phyloP scores from a whole-genome alignment of 495 filamentous ascomycete genomes.

The Aspergillus homomorphus region DNA sequence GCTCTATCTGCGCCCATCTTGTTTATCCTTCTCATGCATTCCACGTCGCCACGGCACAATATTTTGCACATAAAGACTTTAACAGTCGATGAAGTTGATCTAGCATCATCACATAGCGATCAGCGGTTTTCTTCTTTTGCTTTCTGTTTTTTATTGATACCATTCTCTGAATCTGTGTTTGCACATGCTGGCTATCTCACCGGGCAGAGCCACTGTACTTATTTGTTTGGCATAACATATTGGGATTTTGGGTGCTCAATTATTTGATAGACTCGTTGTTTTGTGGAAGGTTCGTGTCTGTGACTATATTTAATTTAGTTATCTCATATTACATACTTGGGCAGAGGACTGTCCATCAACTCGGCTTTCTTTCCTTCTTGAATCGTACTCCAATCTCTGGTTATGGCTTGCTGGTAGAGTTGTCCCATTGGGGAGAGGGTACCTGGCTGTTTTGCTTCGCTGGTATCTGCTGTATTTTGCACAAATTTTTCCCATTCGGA shows the following conservation, averaged over 20 bases:
- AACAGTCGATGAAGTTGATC: slow-evolving; percentile 6
- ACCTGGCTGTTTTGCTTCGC: no score
- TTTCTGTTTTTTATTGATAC: slow-evolving; percentile 4
- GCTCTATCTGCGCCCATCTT: background rate
- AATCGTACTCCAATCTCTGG: no score
- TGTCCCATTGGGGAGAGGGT: no score
- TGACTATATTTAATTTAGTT: no score
- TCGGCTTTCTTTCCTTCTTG: no score
- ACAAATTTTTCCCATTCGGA: no score
- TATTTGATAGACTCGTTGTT: no score
- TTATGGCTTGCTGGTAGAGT: no score
- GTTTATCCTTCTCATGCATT: background rate
- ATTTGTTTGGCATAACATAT: background rate
- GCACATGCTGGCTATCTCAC: background rate
- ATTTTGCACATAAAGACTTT: slow-evolving; percentile 2
- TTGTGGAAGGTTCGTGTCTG: no score
- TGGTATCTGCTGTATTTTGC: no score
- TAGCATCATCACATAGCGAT: slow-evolving; percentile 11
- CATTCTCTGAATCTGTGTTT: background rate
- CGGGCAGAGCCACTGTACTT: background rate
- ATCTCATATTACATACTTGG: no score
- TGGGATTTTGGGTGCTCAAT: background rate
- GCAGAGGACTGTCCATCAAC: no score
- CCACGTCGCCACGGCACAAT: slow-evolving; percentile 6
- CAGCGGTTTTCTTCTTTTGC: slow-evolving; percentile 1